These are phyloP conservation scores for Candida chilensis DNA, from an alignment of 805 yeast genomes.

Conservation along the genomic window DNA sequence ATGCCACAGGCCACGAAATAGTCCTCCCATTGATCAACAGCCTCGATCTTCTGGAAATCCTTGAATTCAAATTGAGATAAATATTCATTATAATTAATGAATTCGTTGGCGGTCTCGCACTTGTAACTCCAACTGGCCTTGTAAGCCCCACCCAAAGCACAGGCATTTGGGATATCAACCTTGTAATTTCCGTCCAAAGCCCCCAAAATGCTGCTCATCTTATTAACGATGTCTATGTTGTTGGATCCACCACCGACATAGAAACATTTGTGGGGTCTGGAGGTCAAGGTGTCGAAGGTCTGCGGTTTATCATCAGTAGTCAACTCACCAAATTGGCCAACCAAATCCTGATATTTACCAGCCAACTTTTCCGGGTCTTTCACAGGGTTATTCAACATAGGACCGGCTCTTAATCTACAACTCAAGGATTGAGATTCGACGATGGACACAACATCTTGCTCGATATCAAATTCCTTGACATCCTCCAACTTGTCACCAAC, in stretches of 20 bases:
- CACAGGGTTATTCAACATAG: conserved; percentile 43
- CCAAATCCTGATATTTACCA: conserved; percentile 12
- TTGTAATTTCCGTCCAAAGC: conserved; percentile 56
- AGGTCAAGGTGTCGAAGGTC: conserved; percentile 26
- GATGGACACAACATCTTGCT: conserved; percentile 65
- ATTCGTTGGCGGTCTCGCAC: conserved; percentile 18
- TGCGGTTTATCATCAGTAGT: conserved; percentile 43
- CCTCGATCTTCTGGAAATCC: conserved; percentile 31
- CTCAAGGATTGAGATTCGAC: conserved; percentile 84
- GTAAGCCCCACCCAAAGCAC: conserved; percentile 88
- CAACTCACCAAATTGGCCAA: conserved; percentile 27
- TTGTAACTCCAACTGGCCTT: conserved; percentile 68
- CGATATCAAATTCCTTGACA: conserved; percentile 32
- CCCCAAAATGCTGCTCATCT: conserved; percentile 65
- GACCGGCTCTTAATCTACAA: conserved; percentile 73
- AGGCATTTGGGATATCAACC: conserved; percentile 77
- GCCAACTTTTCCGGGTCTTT: conserved; percentile 1
- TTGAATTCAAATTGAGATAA: conserved; percentile 39
- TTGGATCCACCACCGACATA: conserved; percentile 87
- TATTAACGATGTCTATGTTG: conserved; percentile 57
- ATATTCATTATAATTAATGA: conserved; percentile 34
- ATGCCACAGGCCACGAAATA: conserved; percentile 46
- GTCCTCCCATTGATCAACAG: conserved; percentile 34
- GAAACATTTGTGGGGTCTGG: conserved; percentile 60
- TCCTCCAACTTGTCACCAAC: conserved; percentile 14